Conservation (phyloP, 805 yeast species). For the Wickerhamiella bombiphila region DNA sequence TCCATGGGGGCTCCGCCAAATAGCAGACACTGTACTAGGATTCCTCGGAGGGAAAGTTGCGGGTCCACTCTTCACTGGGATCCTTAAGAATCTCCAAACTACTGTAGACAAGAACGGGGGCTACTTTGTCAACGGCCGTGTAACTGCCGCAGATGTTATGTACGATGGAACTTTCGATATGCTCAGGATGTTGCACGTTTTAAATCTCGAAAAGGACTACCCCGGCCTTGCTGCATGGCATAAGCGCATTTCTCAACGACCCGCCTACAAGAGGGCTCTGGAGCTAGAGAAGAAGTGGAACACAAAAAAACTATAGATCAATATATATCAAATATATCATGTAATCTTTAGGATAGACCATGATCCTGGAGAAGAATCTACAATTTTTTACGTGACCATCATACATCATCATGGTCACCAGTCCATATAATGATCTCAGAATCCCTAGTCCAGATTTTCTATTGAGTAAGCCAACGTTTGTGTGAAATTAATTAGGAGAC, state of each 20-base stretch:
- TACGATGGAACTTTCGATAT: conserved; percentile 9
- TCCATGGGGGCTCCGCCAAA: conserved; percentile 12
- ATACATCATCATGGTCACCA: too few relatives aligned
- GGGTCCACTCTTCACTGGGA: conserved; percentile 30
- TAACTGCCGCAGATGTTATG: conserved; percentile 49
- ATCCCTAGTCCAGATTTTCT: too few relatives aligned
- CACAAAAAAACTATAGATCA: not conserved
- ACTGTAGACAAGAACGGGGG: conserved; percentile 33
- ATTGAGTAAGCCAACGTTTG: too few relatives aligned
- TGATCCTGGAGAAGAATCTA: too few relatives aligned
- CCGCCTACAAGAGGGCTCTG: conserved; percentile 4
- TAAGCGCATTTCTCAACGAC: conserved; percentile 7
- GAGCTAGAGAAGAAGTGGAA: conserved; percentile 7
- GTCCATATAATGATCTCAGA: too few relatives aligned
- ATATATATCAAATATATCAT: too few relatives aligned
- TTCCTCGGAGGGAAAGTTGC: conserved; percentile 37
- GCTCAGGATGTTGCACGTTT: conserved; percentile 1
- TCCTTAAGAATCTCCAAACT: conserved; percentile 30
- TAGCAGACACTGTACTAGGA: conserved; percentile 31
- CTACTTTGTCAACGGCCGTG: conserved; percentile 44
- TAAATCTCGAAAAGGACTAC: conserved; percentile 6
- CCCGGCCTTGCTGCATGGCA: conserved; percentile 14
- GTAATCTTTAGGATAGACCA: too few relatives aligned
- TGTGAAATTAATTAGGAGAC: too few relatives aligned
- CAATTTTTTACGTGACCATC: too few relatives aligned